These are phyloP conservation scores for Saccharomycopsis hybrid DNA, from an alignment of 1,139 yeast genomes.

Conservation along the genomic window DNA sequence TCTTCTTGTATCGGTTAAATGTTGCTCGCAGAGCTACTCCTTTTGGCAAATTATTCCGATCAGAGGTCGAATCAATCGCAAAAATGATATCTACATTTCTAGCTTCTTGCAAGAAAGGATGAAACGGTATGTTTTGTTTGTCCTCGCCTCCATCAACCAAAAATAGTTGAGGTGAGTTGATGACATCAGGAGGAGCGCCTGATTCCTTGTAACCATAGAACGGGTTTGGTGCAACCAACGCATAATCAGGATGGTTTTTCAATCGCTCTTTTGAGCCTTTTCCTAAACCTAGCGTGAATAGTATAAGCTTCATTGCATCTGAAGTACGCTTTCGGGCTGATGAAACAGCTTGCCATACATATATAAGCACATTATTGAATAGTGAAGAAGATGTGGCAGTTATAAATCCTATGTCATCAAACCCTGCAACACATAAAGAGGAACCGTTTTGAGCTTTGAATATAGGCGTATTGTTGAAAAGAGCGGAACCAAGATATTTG, in stretches of 20 bases:
- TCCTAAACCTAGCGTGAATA: conserved; percentile 16
- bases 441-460: conserved; percentile 15
- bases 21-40: conserved; percentile 44
- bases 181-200: conserved; percentile 23
- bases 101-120: conserved; percentile 48
- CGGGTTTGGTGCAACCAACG: conserved; percentile 47
- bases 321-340: conserved; percentile 14
- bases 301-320: conserved; percentile 12
- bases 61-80: conserved; percentile 58
- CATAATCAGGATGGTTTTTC: conserved; percentile 24
- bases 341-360: conserved; percentile 16
- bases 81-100: conserved; percentile 47
- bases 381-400: conserved; percentile 70
- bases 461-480: conserved; percentile 31
- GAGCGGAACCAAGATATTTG: conserved; percentile 47
- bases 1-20: conserved; percentile 24
- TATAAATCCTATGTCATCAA: conserved; percentile 66
- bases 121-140: conserved; percentile 55
- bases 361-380: conserved; percentile 49
- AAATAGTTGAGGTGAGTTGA: conserved; percentile 26
- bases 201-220: conserved; percentile 40
- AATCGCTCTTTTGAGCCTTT: background rate
- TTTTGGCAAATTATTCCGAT: conserved; percentile 54
- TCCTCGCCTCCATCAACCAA: conserved; percentile 69
- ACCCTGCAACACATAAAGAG: conserved; percentile 45